phyloP scores from a whole-genome alignment of 805 yeast genomes.

The Phaffomyces thermotolerans region DNA sequence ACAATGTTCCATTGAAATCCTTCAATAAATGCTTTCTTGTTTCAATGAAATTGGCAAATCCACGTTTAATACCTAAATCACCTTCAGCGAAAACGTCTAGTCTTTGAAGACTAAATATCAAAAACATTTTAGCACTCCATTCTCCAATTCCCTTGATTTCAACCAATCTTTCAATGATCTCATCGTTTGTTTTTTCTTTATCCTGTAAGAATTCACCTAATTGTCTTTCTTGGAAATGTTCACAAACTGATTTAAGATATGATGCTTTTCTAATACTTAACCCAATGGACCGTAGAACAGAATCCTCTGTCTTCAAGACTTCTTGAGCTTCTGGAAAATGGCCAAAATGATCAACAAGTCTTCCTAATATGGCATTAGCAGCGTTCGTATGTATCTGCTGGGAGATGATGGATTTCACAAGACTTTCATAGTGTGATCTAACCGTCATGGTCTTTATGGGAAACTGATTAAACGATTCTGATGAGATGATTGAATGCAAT shows the following conservation, averaged over 20 bases:
- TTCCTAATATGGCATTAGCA: conserved; percentile 53
- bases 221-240: conserved; percentile 36
- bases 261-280: conserved; percentile 60
- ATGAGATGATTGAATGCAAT: conserved; percentile 23
- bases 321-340: conserved; percentile 35
- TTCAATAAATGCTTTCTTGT: conserved; percentile 43
- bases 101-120: conserved; percentile 59
- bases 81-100: conserved; percentile 67
- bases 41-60: conserved; percentile 57
- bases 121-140: conserved; percentile 90
- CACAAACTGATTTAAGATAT: conserved; percentile 51
- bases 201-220: conserved; percentile 15
- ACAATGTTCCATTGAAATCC: conserved; percentile 35
- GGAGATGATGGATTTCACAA: conserved; percentile 47
- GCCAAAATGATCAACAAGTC: conserved; percentile 34
- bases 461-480: conserved; percentile 25
- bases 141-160: conserved; percentile 65
- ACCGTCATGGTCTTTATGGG: conserved; percentile 8
- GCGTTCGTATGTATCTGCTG: conserved; percentile 82
- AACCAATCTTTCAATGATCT: conserved; percentile 41
- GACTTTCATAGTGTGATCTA: conserved; percentile 31
- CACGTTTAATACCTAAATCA: conserved; percentile 83
- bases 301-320: conserved; percentile 34
- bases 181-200: conserved; percentile 29
- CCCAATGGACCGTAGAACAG: conserved; percentile 55